phyloP scores from a whole-genome alignment of 495 filamentous ascomycete genomes.

The Thermothielavioides terrestris region DNA sequence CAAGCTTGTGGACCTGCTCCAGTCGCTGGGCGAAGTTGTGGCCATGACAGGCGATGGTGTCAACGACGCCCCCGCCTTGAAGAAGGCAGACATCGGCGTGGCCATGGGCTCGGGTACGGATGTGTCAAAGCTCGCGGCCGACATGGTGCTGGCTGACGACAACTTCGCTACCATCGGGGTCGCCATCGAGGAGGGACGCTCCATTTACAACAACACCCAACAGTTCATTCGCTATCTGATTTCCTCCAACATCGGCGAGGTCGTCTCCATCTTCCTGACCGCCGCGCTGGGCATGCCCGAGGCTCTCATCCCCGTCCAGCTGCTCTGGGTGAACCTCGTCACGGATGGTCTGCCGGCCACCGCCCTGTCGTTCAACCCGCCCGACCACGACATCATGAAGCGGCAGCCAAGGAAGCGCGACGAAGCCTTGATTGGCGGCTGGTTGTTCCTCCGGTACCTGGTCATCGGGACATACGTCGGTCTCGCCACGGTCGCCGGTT shows the following conservation, averaged over 20 bases:
- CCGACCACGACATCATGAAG: constrained; percentile 95
- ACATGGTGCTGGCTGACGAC: constrained; percentile 98
- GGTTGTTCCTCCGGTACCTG: constrained; percentile 97
- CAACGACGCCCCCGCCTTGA: constrained; percentile 96
- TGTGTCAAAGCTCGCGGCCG: constrained; percentile 90
- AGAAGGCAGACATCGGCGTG: constrained; percentile 98
- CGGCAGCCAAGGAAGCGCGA: constrained; percentile 84
- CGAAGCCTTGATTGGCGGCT: constrained; percentile 82
- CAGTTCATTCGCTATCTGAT: constrained; percentile 99
- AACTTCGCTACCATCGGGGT: constrained; percentile 98
- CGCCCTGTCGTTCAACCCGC: constrained; percentile 93
- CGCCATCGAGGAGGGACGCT: constrained; percentile 93
- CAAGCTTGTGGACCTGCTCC: constrained; percentile 90
- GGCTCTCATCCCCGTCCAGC: constrained; percentile 92
- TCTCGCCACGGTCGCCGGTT: constrained; percentile 89
- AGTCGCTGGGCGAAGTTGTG: constrained; percentile 87
- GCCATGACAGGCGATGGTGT: constrained; percentile 99
- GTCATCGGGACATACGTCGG: constrained; percentile 94
- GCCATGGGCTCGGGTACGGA: constrained; percentile 99
- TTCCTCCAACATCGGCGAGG: constrained; percentile 98
- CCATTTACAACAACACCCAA: constrained; percentile 99
- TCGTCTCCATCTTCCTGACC: constrained; percentile 98
- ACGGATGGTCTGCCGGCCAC: constrained; percentile 97
- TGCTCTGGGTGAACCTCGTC: constrained; percentile 98
- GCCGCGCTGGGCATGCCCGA: constrained; percentile 97